Conservation (phyloP, 176 grass and related monocot genomes). For the Otatea glauca region DNA sequence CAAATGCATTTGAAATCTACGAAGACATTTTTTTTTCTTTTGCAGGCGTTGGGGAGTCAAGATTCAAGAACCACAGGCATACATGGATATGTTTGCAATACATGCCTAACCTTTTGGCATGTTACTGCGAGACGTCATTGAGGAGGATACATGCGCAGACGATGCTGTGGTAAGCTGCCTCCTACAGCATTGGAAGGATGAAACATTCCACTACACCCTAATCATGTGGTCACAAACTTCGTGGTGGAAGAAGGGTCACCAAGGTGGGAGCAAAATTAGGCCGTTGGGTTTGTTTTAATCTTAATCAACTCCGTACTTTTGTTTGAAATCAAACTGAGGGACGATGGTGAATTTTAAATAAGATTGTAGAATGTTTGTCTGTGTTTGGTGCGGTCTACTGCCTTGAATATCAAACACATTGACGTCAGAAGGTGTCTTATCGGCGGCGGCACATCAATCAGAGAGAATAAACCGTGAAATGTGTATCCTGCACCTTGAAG, state of each 20-base stretch:
- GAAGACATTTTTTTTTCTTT: not conserved
- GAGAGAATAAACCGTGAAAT: not conserved
- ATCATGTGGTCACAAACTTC: conserved; percentile 49
- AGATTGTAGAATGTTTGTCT: conserved; percentile 1
- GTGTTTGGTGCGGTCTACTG: conserved; percentile 27
- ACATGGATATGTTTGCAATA: not conserved
- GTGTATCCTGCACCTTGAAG: not conserved
- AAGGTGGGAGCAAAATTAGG: conserved; percentile 28
- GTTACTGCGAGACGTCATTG: conserved; percentile 37
- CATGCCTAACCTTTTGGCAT: conserved; percentile 26
- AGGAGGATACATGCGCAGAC: not conserved
- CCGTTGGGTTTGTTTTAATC: conserved; percentile 39
- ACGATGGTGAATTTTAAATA: not conserved
- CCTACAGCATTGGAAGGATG: conserved; percentile 7
- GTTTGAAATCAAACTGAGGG: conserved; percentile 53
- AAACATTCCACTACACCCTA: conserved; percentile 38
- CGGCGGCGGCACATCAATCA: not conserved
- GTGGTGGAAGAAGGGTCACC: conserved; percentile 10
- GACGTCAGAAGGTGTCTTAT: conserved; percentile 12
- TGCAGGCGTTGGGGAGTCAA: conserved; percentile 11
- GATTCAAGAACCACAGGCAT: not conserved
- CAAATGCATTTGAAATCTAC: conserved; percentile 4
- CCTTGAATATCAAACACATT: not conserved
- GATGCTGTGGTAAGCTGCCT: not conserved
- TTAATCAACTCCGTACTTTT: not conserved